These are phyloP conservation scores for Fusarium tjaetaba DNA, from an alignment of 2,329 filamentous ascomycete genomes.

Conservation along the genomic window DNA sequence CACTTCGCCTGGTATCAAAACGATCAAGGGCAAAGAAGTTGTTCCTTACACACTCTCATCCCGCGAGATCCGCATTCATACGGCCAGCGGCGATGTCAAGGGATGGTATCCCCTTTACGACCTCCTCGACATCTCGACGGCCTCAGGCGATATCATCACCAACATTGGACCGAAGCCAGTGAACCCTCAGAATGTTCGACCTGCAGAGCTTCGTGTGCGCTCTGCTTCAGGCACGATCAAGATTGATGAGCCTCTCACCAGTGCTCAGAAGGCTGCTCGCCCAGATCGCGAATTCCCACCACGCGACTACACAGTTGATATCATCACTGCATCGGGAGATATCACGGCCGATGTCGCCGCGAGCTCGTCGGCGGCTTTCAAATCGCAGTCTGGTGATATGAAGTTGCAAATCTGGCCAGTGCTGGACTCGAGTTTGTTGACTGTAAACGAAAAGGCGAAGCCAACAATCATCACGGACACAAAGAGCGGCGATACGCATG, in stretches of 20 bases:
- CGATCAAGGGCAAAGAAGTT: conserved; percentile 31
- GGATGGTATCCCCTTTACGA: conserved; percentile 64
- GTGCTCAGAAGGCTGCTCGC: conserved; percentile 26
- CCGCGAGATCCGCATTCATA: conserved; percentile 53
- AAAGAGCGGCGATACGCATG: conserved; percentile 54
- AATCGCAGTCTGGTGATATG: conserved; percentile 55
- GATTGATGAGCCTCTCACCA: conserved; percentile 53
- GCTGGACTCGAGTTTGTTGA: conserved; percentile 43
- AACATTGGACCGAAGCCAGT: conserved; percentile 54
- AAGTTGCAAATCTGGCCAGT: conserved; percentile 56
- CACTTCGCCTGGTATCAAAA: conserved; percentile 45
- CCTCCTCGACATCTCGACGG: conserved; percentile 55
- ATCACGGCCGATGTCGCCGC: conserved; percentile 55
- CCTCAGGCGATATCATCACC: conserved; percentile 55
- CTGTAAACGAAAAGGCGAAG: conserved; percentile 3
- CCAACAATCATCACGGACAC: conserved; percentile 54
- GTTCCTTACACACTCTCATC: conserved; percentile 55
- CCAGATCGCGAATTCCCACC: conserved; percentile 49
- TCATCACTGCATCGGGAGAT: conserved; percentile 57
- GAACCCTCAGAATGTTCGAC: conserved; percentile 47
- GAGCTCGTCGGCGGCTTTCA: conserved; percentile 48
- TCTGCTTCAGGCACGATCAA: conserved; percentile 57
- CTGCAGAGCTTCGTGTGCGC: conserved; percentile 54
- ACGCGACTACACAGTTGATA: conserved; percentile 58
- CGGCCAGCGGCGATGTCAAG: conserved; percentile 55